phyloP scores from a whole-genome alignment of 495 filamentous ascomycete species.

The Aspergillus heteromorphus region DNA sequence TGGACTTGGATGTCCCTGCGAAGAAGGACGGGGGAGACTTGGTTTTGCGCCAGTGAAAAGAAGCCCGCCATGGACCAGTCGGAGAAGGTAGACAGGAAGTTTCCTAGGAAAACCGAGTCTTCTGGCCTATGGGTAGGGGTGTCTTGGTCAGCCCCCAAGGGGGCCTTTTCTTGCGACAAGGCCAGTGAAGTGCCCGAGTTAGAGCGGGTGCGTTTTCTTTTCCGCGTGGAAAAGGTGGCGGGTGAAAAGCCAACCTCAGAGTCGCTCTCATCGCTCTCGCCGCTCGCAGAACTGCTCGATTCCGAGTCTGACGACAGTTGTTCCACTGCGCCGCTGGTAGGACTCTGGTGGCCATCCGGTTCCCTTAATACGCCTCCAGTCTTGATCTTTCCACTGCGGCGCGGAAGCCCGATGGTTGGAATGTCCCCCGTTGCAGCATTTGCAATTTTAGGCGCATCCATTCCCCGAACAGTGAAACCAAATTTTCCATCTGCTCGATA shows the following conservation, averaged over 20 bases:
- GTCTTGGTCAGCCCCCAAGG: constrained; percentile 19
- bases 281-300: constrained; percentile 29
- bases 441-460: constrained; percentile 3
- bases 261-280: constrained; percentile 27
- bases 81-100: constrained; percentile 41
- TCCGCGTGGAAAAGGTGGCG: constrained; percentile 21
- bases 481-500: constrained; percentile 48
- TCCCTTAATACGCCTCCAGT: constrained; percentile 1
- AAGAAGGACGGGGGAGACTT: constrained; percentile 27
- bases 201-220: constrained; percentile 38
- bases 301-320: constrained; percentile 18
- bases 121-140: constrained; percentile 18
- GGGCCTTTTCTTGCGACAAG: constrained; percentile 27
- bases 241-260: constrained; percentile 21
- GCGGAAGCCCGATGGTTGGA: constrained; percentile 39
- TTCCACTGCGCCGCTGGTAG: background rate
- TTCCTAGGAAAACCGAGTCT: constrained; percentile 37
- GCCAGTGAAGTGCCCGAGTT: constrained; percentile 27
- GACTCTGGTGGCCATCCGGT: constrained; percentile 8
- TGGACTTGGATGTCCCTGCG: constrained; percentile 37
- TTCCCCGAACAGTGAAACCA: constrained; percentile 30
- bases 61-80: constrained; percentile 42
- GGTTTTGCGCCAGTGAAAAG: constrained; percentile 34
- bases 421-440: constrained; percentile 21
- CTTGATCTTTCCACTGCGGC: constrained; percentile 17